Evolutionary conservation across 495 filamentous ascomycete genomes (phyloP), one percentile per base, ranked within the genome.

Genomic region (Chaetomidium leptoderma): DNA sequence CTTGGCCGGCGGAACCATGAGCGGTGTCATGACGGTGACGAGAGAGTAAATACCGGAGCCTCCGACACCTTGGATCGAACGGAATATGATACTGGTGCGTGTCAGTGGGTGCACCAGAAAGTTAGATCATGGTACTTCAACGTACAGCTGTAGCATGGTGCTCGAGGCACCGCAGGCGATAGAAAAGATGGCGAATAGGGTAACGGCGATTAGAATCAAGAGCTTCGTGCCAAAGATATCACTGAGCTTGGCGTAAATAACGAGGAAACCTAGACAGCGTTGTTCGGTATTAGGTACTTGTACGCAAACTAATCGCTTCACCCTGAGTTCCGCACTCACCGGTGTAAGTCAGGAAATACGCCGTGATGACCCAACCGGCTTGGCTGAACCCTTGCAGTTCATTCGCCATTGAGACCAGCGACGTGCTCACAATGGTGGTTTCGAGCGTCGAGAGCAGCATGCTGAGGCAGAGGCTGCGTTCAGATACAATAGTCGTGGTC

Each of bases 391-490:
- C 75, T 14, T 74, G 37, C 6, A 86, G 58, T n/a, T 72, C 70
- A 59, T 81, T 74, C 6, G 74, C 77, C 50, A 85, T 86, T 11
- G 74, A 74, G 10, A 84, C 76, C 2, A 85, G 70, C 19, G 82
- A 79, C 0, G 82, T 83, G 65, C 79, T 79, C 4, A 84, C 78
- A 43, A 84, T 83, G 7, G 81, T 80, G 7, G 75, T 77, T 50
- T 85, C 82, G 7, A 84, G 54, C 36, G 76, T 81, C 2, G 77
- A 76, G 11, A 50, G 32, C 17, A 50, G 27, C 26, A 48, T n/a
- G 45, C 26, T 32, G 45, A 48, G 14, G 8, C 45, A 48, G 8
- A 48, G 24, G 13, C 43, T 45, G 8, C 0, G 8, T 16, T 29
- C 13, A 24, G 43, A 45, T 6, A 29, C 21, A 3, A 26, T 2